These are phyloP conservation scores for Penicillium longicatenatum DNA, from an alignment of 495 filamentous ascomycete species.

Conservation along the genomic window DNA sequence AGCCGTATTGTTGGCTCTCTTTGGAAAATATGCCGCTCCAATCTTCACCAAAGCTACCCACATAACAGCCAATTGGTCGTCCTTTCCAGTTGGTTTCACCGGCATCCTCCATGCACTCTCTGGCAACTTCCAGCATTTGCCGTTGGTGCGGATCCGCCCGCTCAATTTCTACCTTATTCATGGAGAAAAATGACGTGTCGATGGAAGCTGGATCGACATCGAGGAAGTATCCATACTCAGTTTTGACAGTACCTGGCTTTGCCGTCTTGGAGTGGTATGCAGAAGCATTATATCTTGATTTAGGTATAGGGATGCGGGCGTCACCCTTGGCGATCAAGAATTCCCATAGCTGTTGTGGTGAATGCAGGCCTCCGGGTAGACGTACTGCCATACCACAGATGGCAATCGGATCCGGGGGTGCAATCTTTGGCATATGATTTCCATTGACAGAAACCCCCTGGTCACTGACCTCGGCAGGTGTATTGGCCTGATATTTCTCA, in stretches of 20 bases:
- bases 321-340: slow-evolving; percentile 40
- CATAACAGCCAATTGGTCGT: slow-evolving; percentile 42
- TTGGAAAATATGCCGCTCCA: slow-evolving; percentile 24
- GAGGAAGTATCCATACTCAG: slow-evolving; percentile 52
- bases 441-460: background rate
- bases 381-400: slow-evolving; percentile 51
- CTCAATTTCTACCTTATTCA: background rate
- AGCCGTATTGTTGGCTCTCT: slow-evolving; percentile 20
- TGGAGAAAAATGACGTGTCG: slow-evolving; percentile 32
- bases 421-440: background rate
- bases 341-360: slow-evolving; percentile 32
- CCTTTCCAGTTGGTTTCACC: slow-evolving; percentile 47
- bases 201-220: slow-evolving; percentile 30
- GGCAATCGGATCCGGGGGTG: slow-evolving; percentile 37
- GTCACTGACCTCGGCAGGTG: background rate
- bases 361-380: slow-evolving; percentile 44
- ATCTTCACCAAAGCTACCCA: slow-evolving; percentile 49
- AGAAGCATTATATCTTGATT: slow-evolving; percentile 27
- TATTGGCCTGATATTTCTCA: background rate
- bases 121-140: slow-evolving; percentile 23
- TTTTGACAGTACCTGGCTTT: slow-evolving; percentile 26
- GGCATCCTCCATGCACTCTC: slow-evolving; percentile 32
- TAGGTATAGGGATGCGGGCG: slow-evolving; percentile 34
- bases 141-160: slow-evolving; percentile 15
- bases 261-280: slow-evolving; percentile 16